Percentiles rank a stretch among this genome's conserved stretches.
phyloP scores from a whole-genome alignment of 306 rosid genomes.

The Astragalus glycyphyllos region DNA sequence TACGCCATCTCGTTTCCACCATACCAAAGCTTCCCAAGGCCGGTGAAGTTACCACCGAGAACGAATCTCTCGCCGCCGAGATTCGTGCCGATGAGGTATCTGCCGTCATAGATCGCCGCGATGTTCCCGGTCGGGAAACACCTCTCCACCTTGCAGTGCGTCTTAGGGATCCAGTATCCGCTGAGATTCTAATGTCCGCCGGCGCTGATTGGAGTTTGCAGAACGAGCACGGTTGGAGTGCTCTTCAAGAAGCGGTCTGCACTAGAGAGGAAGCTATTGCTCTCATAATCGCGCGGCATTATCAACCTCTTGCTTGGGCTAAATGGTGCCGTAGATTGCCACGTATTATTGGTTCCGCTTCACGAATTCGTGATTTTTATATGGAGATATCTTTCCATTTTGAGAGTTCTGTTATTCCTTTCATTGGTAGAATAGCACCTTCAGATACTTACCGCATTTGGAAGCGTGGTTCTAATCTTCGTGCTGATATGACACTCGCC shows the following conservation, averaged over 20 bases:
- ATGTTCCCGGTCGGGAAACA: conserved; percentile 95
- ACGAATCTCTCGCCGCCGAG: conserved; percentile 86
- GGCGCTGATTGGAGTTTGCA: conserved; percentile 99
- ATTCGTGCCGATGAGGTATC: conserved; percentile 75
- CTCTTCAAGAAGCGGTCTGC: conserved; percentile 97
- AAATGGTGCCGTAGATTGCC: conserved; percentile 99
- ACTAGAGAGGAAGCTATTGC: conserved; percentile 90
- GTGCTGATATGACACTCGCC: conserved; percentile 98
- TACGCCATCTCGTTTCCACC: conserved; percentile 62
- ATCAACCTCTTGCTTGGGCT: conserved; percentile 98
- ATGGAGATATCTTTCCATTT: conserved; percentile 98
- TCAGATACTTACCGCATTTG: conserved; percentile 98
- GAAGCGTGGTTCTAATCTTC: conserved; percentile 98
- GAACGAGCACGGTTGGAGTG: conserved; percentile 97
- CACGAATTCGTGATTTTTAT: conserved; percentile 90
- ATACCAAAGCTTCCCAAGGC: conserved; percentile 80
- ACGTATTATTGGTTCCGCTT: conserved; percentile 80
- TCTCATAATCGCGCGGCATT: conserved; percentile 82
- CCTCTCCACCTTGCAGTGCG: conserved; percentile 98
- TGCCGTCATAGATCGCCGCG: conserved; percentile 79
- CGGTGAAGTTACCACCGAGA: conserved; percentile 75
- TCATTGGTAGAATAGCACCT: conserved; percentile 94
- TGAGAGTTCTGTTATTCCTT: conserved; percentile 98
- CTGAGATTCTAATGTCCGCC: conserved; percentile 93
- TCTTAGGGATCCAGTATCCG: conserved; percentile 73